Evolutionary conservation across 345 rosid genomes (phyloP).

Genomic region (Sisymbrium altissimum): DNA sequence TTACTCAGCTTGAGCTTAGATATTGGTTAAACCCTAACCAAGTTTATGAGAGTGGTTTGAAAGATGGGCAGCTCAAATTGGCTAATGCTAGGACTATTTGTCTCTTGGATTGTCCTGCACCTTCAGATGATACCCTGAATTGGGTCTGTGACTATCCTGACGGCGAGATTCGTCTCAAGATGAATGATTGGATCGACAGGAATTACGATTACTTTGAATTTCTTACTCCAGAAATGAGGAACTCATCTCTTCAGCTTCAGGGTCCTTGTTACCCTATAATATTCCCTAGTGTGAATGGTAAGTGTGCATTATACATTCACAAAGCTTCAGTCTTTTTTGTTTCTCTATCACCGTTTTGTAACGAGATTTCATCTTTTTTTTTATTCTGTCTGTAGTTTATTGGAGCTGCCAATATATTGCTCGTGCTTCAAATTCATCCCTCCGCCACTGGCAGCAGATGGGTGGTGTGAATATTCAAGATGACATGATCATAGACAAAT

Average conservation of each 20-base stretch:
- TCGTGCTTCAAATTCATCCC: slow-evolving; percentile 75
- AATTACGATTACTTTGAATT: slow-evolving; percentile 88
- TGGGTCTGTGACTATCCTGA: slow-evolving; percentile 99
- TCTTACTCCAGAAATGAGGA: slow-evolving; percentile 90
- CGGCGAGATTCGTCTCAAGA: slow-evolving; percentile 76
- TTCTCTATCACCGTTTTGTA: background rate
- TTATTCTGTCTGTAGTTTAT: slow-evolving; percentile 44
- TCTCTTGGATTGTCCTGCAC: slow-evolving; percentile 83
- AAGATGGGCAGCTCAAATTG: slow-evolving; percentile 68
- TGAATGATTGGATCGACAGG: slow-evolving; percentile 86
- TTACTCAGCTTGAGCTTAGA: slow-evolving; percentile 69
- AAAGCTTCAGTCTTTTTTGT: background rate
- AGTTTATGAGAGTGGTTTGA: slow-evolving; percentile 88
- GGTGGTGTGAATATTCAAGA: slow-evolving; percentile 84
- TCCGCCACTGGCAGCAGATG: slow-evolving; percentile 92
- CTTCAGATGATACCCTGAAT: slow-evolving; percentile 69
- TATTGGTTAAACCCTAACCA: slow-evolving; percentile 96
- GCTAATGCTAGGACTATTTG: slow-evolving; percentile 81
- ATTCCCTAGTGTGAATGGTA: slow-evolving; percentile 90
- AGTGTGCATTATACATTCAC: slow-evolving; percentile 4
- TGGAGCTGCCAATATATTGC: slow-evolving; percentile 97
- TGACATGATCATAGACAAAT: slow-evolving; percentile 75
- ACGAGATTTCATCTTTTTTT: background rate
- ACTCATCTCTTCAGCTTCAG: slow-evolving; percentile 86
- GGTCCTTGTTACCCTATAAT: slow-evolving; percentile 98